Evolutionary conservation across 1,284 basidiomycete species (phyloP), one percentile per base, ranked within the genome.

Genomic region (Sanghuangporus sanghuang): DNA sequence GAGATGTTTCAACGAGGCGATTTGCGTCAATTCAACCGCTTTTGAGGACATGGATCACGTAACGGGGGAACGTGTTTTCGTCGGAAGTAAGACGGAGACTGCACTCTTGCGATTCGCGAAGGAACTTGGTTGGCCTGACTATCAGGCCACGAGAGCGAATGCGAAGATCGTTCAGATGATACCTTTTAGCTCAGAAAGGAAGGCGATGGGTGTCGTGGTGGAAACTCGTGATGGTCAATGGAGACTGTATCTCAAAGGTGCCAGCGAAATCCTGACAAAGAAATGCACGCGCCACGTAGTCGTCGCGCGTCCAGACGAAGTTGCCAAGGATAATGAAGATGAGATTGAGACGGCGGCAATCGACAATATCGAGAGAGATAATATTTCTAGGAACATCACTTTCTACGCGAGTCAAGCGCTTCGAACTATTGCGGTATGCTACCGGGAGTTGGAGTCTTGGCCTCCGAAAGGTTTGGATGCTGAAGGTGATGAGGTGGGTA

Each of bases 71-170:
- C 69, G 76, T 48, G 78, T 84, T 21, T 97, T 98, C 72, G 83
- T 98, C 58, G 96, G 97, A 6, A 94, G 86, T 80, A 98, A 98
- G 84, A 98, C 96, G 7, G 96, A 99, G 79, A 95, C 92, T 0
- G 96, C 96, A 0, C 82, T 99, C 27, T 80, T 99, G 27, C 85
- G 87, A 68, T 94, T 98, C 70, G 92, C 93, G n/a, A 89, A 92
- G 78, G 86, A 93, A 59, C 85, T 92, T 55, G 79, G 82, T 6
- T 99, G 96, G 96, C 77, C 79, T 6, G 79, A 90, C 69, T 96
- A 93, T 79, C 85, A 81, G 70, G 71, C 80, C 59, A 85, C 84
- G 9, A 83, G 96, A 50, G 87, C 92, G 14, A 69, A 71, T 3
- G 90, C 90, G 35, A 74, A 85, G 18, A 75, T 96, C 50, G 79